These are phyloP conservation scores for Colletotrichum shisoi DNA, from an alignment of 2,329 filamentous ascomycete species.

Conservation along the genomic window DNA sequence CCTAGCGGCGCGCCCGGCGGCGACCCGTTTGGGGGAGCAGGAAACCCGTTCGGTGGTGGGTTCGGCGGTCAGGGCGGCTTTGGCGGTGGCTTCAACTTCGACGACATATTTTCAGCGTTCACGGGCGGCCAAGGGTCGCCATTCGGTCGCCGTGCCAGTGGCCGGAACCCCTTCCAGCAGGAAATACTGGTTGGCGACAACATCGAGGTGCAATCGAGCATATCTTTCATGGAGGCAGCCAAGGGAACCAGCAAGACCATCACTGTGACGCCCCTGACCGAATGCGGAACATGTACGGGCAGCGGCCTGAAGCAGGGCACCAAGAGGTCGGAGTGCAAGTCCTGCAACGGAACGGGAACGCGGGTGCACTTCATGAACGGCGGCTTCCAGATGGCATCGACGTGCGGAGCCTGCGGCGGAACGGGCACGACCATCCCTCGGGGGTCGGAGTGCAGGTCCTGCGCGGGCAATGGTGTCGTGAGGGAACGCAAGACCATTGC, in stretches of 20 bases:
- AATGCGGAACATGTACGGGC: slow-evolving; percentile 84
- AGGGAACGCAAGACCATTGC: slow-evolving; percentile 83
- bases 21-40: slow-evolving; percentile 69
- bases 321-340: slow-evolving; percentile 75
- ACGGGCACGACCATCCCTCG: slow-evolving; percentile 77
- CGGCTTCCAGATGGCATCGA: slow-evolving; percentile 95
- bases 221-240: slow-evolving; percentile 95
- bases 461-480: slow-evolving; percentile 82
- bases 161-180: slow-evolving; percentile 74
- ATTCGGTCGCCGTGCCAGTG: slow-evolving; percentile 63
- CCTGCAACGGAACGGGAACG: slow-evolving; percentile 86
- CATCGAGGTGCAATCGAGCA: slow-evolving; percentile 91
- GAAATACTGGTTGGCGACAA: slow-evolving; percentile 92
- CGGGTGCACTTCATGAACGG: slow-evolving; percentile 88
- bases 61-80: slow-evolving; percentile 73
- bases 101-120: slow-evolving; percentile 93
- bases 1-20: slow-evolving; percentile 70
- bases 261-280: slow-evolving; percentile 78
- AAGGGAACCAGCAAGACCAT: slow-evolving; percentile 92
- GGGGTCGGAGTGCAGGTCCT: slow-evolving; percentile 81
- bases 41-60: slow-evolving; percentile 67
- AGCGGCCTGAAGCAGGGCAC: slow-evolving; percentile 84
- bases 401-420: slow-evolving; percentile 82
- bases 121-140: slow-evolving; percentile 62
- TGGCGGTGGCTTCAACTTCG: slow-evolving; percentile 88